Base-by-base conservation (phyloP, 495 filamentous ascomycete species). In the Penicillium subrubescens region DNA sequence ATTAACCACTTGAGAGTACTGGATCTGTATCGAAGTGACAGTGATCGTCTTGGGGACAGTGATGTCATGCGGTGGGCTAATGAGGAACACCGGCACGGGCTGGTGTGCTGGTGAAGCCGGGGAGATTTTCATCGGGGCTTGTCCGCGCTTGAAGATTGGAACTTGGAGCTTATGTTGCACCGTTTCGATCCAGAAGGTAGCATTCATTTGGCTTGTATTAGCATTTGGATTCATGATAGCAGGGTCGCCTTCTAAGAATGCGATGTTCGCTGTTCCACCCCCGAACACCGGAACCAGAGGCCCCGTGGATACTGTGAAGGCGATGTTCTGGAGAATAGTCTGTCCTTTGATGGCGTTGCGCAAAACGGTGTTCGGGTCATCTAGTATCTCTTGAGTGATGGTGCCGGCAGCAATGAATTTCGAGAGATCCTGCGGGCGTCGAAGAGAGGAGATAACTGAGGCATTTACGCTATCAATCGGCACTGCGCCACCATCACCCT, bases 321-420 rank as follows among this genome's bases (percentile, higher is more conserved):
- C 54, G 19, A n/a, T 57, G 54, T 25, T 57, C 1, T 57, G n/a
- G 34, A 57, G 34, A 41, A 57, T 57, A 34, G 34, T 57, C 54
- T 57, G 54, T 27, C 54, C 34, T 43, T 57, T 19, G 34, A 57
- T 57, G 54, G 54, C 54, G 34, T 57, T 39, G 34, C 54, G 54
- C 34, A 57, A 41, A 41, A 57, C 54, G 3, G 54, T 41, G 35
- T 57, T 57, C 19, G 54, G 54, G 54, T 57, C 54, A 15, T 41
- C 54, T 21, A 57, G 54, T 2, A 41, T 57, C 6, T 57, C 54
- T 39, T 57, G 54, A 8, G 54, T 57, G 19, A 57, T 57, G 21
- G 54, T 57, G 19, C 54, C 35, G 27, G 54, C 34, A 57, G 54
- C 54, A 57, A 57, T 41, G 54, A 57, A 57, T 27, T 57, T 57